Base-by-base conservation (phyloP, 176 grass and related monocot species). In the Poa annua region DNA sequence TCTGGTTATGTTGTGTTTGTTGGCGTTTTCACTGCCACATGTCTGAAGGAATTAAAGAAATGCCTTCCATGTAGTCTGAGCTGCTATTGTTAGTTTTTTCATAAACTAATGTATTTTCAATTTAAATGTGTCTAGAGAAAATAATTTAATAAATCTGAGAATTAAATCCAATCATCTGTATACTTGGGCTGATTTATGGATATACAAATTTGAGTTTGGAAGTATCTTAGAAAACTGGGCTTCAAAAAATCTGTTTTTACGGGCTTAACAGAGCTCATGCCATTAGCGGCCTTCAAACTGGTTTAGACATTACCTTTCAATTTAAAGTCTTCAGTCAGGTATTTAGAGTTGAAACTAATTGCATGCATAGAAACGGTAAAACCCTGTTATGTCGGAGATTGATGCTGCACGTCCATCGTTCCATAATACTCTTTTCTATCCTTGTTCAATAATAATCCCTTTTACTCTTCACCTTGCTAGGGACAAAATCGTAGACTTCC, bases 401-500 rank as follows among this genome's bases (percentile, higher is more conserved):
- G 59, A 54, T 47, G 53, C 54, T 60, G 24, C 24, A 66, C 44
- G 26, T 76, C 15, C 65, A 44, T 55, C 71, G 39, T 79, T 71
- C 15, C 9, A 42, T 88, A 63, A 47, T 20, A 6, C 15, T 74
- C 15, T 20, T 29, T 64, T 80, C 73, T n/a, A 8, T 56, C 6
- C 36, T 64, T 33, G 33, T 82, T 74, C 17, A n/a, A 47, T 82
- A 59, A 20, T 8, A 6, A 68, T 55, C 3, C 15, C 25, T 64
- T 79, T 76, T 25, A 7, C 59, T 74, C n/a, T 75, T 72, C 59
- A 54, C 39, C 1, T 84, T 78, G 69, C 57, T 84, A 99, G 96
- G 85, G 89, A 88, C 63, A 87, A 92, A 81, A 89, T 99, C 7
- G 89, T 96, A 74, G 93, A 96, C 84, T 99, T 99, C 70, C 96